Evolutionary conservation across 2,329 filamentous ascomycete species (phyloP).

Genomic region (Bipolaris zeicola): DNA sequence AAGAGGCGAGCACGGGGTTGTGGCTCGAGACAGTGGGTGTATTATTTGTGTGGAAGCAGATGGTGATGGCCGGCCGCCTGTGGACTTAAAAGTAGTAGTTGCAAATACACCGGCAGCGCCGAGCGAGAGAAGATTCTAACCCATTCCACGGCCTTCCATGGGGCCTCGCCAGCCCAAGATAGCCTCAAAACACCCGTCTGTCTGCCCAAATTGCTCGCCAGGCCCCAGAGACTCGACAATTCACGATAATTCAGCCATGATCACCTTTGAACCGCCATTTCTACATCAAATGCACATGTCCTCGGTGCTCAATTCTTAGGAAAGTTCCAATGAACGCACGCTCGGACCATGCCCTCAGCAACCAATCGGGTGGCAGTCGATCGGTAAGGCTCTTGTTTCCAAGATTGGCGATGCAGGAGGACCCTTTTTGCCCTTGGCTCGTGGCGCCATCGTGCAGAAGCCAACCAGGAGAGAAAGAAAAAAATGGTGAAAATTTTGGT

Average conservation of each 20-base stretch:
- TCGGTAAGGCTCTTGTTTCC: constrained; percentile 14
- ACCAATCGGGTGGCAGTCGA: constrained; percentile 11
- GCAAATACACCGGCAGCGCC: constrained; percentile 42
- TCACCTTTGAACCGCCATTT: neutral
- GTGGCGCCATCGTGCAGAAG: constrained; percentile 8
- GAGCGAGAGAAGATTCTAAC: constrained; percentile 45
- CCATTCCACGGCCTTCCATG: constrained; percentile 44
- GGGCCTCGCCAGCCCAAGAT: constrained; percentile 35
- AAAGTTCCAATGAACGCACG: constrained; percentile 12
- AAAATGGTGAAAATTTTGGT: neutral
- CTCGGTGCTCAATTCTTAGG: constrained; percentile 6
- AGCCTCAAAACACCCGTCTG: constrained; percentile 3
- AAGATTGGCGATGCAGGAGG: constrained; percentile 13
- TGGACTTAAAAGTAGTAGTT: constrained; percentile 43
- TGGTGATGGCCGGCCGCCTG: constrained; percentile 27
- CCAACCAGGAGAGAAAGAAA: neutral
- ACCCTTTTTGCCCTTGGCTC: constrained; percentile 8
- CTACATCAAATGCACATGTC: neutral
- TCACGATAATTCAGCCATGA: neutral
- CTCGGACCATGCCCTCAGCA: neutral
- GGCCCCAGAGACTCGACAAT: neutral
- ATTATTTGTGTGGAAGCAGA: constrained; percentile 20
- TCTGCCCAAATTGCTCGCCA: constrained; percentile 6
- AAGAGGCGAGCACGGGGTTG: constrained; percentile 9
- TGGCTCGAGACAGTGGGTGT: constrained; percentile 18